Evolutionary conservation across 2,329 filamentous ascomycete species (phyloP), one percentile per base, ranked within the genome.

Genomic region (Sporothrix inflata): DNA sequence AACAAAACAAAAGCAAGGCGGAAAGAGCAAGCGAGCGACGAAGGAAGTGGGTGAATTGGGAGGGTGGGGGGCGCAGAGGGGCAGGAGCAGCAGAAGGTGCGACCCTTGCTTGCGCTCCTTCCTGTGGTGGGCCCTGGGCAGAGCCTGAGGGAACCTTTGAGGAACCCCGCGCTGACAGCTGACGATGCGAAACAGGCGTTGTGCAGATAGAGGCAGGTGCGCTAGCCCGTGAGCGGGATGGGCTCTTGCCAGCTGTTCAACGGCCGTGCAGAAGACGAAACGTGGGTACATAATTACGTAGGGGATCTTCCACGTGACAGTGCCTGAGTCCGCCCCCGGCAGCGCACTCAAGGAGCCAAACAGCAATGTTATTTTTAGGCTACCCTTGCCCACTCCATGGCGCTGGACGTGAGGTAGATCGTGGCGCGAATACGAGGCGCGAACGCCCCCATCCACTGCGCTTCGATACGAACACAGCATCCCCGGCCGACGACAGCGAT

Each of bases 191-290:
- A 47, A 60, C 24, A 34, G 61, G 40, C 40, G 16, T 21, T 49
- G 57, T 49, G 63, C 38, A 38, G 8, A 47, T 47, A 1, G 5
- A 51, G 51, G 68, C 55, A 61, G 40, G 53, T 47, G 38, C 55
- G 55, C 79, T 78, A 69, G 34, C 8, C 30, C 14, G 14, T n/a
- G 14, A 21, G 47, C 2, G 30, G 69, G 11, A 42, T 63, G 38
- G 60, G 38, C n/a, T 12, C 49, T 21, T 51, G 34, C 51, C 51
- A 42, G 45, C 27, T 60, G 38, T 47, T 45, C 12, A 51, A 55
- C 47, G 49, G 49, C 60, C 30, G 16, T n/a, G 27, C 38, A 45
- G 38, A 8, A 53, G 49, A n/a, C n/a, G n/a, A 24, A 53, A 53
- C 49, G 49, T 53, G 49, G 49, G 49, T 27, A 38, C 38, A 16